Base-by-base conservation (phyloP, 2,329 filamentous ascomycete genomes). In the Lasiodiplodia sp. region DNA sequence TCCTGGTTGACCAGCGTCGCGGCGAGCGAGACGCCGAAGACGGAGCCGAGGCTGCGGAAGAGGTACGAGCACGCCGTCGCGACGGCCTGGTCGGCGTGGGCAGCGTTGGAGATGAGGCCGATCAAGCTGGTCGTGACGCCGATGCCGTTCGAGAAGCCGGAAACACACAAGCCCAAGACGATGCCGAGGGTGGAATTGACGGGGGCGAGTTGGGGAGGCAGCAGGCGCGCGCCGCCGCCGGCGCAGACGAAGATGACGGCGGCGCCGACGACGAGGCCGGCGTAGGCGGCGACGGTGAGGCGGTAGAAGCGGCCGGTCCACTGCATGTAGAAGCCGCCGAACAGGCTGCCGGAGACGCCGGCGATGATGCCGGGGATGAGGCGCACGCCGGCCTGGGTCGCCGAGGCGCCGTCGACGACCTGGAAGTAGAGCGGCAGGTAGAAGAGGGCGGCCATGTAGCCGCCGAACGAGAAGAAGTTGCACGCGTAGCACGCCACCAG, bases 21-120 rank as follows among this genome's bases (percentile, higher is more conserved):
- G 63, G 87, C 87, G 68, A 92, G 81, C n/a, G 90, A 91, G 67
- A 94, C 84, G 12, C 92, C 87, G 49, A 89, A 84, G 11, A 89
- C 87, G 18, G 84, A 86, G 12, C 88, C 92, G 0, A 94, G 83
- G 1, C 90, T 91, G 49, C 92, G 89, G 83, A 95, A 95, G 28
- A 95, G 87, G 79, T 95, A 95, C 23, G 89, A 92, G 77, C 91
- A 93, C 8, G 92, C 92, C 18, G 92, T 91, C 4, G 90, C 91
- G 1, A 94, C 87, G 2, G 92, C 91, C 70, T 91, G 89, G 72
- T 94, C 92, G 53, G 88, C 84, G 3, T 84, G 82, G 1, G 86
- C 81, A 0, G 90, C 87, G 75, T 93, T 93, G 38, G 91, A 89
- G 71, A 94, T 87, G 47, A 94, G 83, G 1, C 86, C 90, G 57